phyloP scores from a whole-genome alignment of 2,329 filamentous ascomycete genomes.

The Talaromyces rugulosus region DNA sequence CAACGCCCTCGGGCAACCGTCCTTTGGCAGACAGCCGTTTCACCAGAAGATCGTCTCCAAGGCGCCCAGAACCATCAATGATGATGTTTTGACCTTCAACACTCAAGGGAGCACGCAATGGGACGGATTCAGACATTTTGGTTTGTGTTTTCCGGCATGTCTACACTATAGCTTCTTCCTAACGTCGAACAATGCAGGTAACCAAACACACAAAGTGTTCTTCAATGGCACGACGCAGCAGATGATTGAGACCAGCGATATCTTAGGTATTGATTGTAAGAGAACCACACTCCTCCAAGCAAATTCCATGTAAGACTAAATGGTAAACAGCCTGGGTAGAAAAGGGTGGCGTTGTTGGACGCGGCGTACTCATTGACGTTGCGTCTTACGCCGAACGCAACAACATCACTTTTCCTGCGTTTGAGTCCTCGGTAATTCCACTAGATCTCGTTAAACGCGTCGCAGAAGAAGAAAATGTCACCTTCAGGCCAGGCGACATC shows the following conservation, averaged over 20 bases:
- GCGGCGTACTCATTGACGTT: slow-evolving; percentile 48
- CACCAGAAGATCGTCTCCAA: slow-evolving; percentile 52
- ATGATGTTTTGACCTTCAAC: slow-evolving; percentile 58
- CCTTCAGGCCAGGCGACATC: slow-evolving; percentile 51
- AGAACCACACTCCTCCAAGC: not conserved
- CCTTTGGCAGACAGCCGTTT: slow-evolving; percentile 56
- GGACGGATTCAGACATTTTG: slow-evolving; percentile 38
- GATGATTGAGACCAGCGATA: slow-evolving; percentile 31
- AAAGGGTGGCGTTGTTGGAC: slow-evolving; percentile 40
- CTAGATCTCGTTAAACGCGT: slow-evolving; percentile 42
- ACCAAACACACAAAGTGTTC: slow-evolving; percentile 38
- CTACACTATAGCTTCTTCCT: not conserved
- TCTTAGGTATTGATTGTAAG: slow-evolving; percentile 41
- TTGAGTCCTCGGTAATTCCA: slow-evolving; percentile 42
- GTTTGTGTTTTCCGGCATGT: slow-evolving; percentile 6
- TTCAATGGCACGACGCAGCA: slow-evolving; percentile 40
- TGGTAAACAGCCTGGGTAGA: slow-evolving; percentile 30
- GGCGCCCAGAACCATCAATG: slow-evolving; percentile 52
- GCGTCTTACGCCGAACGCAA: slow-evolving; percentile 39
- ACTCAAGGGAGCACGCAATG: slow-evolving; percentile 56
- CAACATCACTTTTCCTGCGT: slow-evolving; percentile 34
- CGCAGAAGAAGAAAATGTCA: slow-evolving; percentile 40
- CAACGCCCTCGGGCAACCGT: slow-evolving; percentile 50
- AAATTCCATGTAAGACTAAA: not conserved
- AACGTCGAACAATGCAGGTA: slow-evolving; percentile 24